These are phyloP conservation scores for Parsonsia alboflavescens DNA, from an alignment of 257 asterid species.

Conservation along the genomic window DNA sequence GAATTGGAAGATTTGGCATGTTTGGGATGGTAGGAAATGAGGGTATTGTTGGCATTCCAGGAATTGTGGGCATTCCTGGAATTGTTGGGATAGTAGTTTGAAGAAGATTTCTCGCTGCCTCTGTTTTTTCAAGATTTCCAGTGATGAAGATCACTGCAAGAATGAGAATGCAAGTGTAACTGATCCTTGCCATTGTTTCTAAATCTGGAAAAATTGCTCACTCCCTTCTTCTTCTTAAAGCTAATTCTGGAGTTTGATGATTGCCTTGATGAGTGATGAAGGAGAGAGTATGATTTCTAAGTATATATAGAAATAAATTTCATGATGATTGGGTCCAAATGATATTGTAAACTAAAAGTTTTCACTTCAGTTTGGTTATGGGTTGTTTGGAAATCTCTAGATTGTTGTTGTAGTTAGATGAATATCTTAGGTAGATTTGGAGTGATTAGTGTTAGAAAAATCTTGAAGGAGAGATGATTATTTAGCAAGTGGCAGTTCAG, in stretches of 20 bases:
- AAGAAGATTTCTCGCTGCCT: slow-evolving; percentile 23
- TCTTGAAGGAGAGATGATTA: not conserved
- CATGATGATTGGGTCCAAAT: not conserved
- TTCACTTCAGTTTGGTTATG: slow-evolving; percentile 13
- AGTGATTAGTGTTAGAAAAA: not conserved
- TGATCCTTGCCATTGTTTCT: slow-evolving; percentile 20
- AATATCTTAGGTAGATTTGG: not conserved
- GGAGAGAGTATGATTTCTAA: not conserved
- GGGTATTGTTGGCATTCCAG: slow-evolving; percentile 25
- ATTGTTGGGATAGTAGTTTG: slow-evolving; percentile 19
- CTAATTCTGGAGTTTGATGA: not conserved
- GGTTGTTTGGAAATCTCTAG: slow-evolving; percentile 20
- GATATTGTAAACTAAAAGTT: not conserved
- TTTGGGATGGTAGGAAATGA: slow-evolving; percentile 18
- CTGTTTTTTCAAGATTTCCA: not conserved
- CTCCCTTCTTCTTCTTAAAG: not conserved
- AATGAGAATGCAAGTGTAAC: slow-evolving; percentile 16
- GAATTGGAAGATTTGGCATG: slow-evolving; percentile 12
- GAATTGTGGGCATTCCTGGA: slow-evolving; percentile 22
- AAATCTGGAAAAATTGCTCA: not conserved
- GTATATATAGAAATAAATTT: not conserved
- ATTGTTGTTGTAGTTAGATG: slow-evolving; percentile 8
- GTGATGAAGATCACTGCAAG: slow-evolving; percentile 7
- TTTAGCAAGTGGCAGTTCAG: not conserved
- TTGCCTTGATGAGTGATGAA: not conserved